A percentile compares a stretch with the other conserved stretches of the same genome.
Evolutionary conservation across 257 asterid species (phyloP).

Genomic region (Penstemon newberryi): DNA sequence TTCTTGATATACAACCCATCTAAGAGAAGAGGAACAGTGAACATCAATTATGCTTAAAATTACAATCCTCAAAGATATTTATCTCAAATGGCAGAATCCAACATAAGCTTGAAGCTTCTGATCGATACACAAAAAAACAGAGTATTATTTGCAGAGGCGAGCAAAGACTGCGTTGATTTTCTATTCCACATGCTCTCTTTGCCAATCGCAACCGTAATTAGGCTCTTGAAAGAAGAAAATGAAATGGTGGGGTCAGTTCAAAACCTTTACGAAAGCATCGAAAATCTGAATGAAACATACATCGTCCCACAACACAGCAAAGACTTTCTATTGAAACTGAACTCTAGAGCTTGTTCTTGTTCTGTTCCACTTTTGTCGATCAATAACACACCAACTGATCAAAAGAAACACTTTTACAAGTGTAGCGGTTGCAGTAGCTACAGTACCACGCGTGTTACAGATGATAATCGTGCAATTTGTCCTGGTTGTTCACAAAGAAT

Average conservation of each 20-base stretch:
- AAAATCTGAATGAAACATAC: constrained; percentile 27
- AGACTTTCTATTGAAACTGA: constrained; percentile 27
- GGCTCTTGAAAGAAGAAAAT: constrained; percentile 24
- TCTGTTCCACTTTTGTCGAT: not conserved
- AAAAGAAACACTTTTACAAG: not conserved
- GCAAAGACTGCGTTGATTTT: constrained; percentile 41
- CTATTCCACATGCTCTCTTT: constrained; percentile 36
- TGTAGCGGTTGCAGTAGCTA: not conserved
- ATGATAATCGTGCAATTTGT: constrained; percentile 23
- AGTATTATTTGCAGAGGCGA: constrained; percentile 47
- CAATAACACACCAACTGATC: not conserved
- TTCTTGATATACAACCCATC: too few relatives aligned
- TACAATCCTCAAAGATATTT: too few relatives aligned
- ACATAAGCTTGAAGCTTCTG: constrained; percentile 44
- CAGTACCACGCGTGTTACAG: not conserved
- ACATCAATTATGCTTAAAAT: not conserved
- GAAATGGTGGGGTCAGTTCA: constrained; percentile 29
- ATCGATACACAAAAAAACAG: constrained; percentile 28
- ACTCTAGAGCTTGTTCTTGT: not conserved
- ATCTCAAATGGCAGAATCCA: constrained; percentile 5
- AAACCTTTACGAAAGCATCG: constrained; percentile 28
- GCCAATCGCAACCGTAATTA: constrained; percentile 28
- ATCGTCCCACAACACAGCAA: constrained; percentile 22
- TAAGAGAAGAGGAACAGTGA: too few relatives aligned
- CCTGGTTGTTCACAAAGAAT: not conserved